Percentiles rank a stretch among this genome's conserved stretches.
Evolutionary conservation across 2,329 filamentous ascomycete genomes (phyloP).

Genomic region (Niveomyces coronatus): DNA sequence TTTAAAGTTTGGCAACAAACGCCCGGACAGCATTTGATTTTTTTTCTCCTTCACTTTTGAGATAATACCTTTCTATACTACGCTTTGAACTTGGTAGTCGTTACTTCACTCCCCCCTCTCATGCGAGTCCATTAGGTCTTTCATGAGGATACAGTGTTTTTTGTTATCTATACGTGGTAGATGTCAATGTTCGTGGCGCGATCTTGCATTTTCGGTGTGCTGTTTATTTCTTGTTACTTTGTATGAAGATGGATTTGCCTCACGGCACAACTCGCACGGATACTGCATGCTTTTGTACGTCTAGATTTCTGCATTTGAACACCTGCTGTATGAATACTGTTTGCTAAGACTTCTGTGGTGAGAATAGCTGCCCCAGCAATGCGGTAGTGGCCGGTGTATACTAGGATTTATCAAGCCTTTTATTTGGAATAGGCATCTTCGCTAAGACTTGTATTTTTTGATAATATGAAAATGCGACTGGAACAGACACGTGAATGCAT

Average conservation of each 20-base stretch:
- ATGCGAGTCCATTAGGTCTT: neutral
- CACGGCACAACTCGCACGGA: too few relatives aligned
- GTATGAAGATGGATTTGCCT: slow-evolving; percentile 29
- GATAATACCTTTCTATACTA: slow-evolving; percentile 6
- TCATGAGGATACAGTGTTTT: neutral
- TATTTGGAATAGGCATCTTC: too few relatives aligned
- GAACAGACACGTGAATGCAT: too few relatives aligned
- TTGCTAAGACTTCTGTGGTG: too few relatives aligned
- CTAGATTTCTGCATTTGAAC: too few relatives aligned
- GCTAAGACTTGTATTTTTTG: too few relatives aligned
- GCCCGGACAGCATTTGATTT: slow-evolving; percentile 10
- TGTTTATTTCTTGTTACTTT: slow-evolving; percentile 10
- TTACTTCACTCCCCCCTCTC: slow-evolving; percentile 12
- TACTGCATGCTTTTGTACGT: too few relatives aligned
- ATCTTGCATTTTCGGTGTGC: neutral
- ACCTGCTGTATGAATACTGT: too few relatives aligned
- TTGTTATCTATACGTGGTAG: neutral
- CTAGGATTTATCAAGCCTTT: too few relatives aligned
- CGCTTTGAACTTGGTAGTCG: slow-evolving; percentile 10
- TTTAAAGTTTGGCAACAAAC: slow-evolving; percentile 26
- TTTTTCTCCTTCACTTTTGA: slow-evolving; percentile 5
- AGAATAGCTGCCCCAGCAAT: too few relatives aligned
- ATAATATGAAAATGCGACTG: too few relatives aligned
- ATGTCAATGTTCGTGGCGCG: neutral
- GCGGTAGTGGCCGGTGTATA: too few relatives aligned